These are phyloP conservation scores for Tolypocladium ophioglossoides DNA, from an alignment of 2,329 filamentous ascomycete species.

Conservation along the genomic window DNA sequence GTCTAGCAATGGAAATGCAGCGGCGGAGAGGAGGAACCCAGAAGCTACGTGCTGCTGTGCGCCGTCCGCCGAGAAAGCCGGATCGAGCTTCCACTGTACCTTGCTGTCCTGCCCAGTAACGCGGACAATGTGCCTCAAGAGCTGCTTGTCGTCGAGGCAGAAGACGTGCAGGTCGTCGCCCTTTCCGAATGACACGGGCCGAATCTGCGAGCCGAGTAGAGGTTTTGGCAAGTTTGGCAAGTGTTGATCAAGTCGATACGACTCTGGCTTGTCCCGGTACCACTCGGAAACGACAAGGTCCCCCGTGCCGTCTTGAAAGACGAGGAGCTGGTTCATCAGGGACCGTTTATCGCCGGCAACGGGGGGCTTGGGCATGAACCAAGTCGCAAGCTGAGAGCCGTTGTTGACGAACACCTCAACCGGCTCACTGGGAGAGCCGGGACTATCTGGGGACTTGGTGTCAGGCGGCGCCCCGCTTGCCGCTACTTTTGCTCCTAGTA, in stretches of 20 bases:
- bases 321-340: not conserved
- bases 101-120: not conserved
- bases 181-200: not conserved
- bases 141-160: not conserved
- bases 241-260: not conserved
- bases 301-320: not conserved
- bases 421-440: not conserved
- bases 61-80: not conserved
- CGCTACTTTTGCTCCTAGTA: not conserved
- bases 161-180: conserved; percentile 1
- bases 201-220: not conserved
- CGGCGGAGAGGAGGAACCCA: not conserved
- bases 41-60: not conserved
- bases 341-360: not conserved
- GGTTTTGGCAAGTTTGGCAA: not conserved
- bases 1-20: not conserved
- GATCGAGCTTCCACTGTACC: not conserved
- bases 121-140: not conserved
- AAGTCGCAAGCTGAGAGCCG: not conserved
- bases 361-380: not conserved
- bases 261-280: not conserved
- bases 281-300: not conserved
- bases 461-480: not conserved
- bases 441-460: not conserved
- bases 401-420: not conserved